Evolutionary conservation across 371 early-diverging fungal genomes (phyloP).

Genomic region (Mycotypha africana): DNA sequence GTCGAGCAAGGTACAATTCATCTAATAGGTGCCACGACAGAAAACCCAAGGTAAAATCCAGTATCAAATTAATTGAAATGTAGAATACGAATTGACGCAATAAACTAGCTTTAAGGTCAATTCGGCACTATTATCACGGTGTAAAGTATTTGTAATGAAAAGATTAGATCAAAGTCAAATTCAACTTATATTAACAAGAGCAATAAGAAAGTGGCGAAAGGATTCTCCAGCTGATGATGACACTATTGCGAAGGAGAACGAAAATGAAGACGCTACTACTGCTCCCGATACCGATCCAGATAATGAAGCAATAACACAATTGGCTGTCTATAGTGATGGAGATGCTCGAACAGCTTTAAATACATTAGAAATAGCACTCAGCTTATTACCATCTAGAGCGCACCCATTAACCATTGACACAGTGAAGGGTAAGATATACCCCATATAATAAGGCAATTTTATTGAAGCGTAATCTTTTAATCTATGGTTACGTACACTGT

Average conservation of each 20-base stretch:
- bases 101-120: conserved; percentile 74
- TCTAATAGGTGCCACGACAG: conserved; percentile 84
- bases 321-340: conserved; percentile 64
- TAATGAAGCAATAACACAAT: conserved; percentile 24
- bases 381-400: conserved; percentile 21
- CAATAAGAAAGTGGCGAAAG: conserved; percentile 46
- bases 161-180: conserved; percentile 55
- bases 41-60: conserved; percentile 84
- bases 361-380: conserved; percentile 61
- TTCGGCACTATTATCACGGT: conserved; percentile 75
- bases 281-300: conserved; percentile 13
- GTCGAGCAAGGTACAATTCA: conserved; percentile 78
- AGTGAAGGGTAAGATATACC: conserved; percentile 29
- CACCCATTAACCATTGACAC: conserved; percentile 13
- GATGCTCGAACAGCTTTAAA: conserved; percentile 72
- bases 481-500: too few species aligned
- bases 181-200: conserved; percentile 52
- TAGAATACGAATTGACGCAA: too few species aligned
- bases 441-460: too few species aligned
- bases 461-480: too few species aligned
- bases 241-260: too few species aligned
- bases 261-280: conserved; percentile 14
- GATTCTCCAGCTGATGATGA: too few species aligned
- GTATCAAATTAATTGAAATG: too few species aligned
- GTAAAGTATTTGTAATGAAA: conserved; percentile 72